Evolutionary conservation across 2,329 filamentous ascomycete genomes (phyloP), one percentile per base, ranked within the genome.

Genomic region (Colletotrichum plurivorum): DNA sequence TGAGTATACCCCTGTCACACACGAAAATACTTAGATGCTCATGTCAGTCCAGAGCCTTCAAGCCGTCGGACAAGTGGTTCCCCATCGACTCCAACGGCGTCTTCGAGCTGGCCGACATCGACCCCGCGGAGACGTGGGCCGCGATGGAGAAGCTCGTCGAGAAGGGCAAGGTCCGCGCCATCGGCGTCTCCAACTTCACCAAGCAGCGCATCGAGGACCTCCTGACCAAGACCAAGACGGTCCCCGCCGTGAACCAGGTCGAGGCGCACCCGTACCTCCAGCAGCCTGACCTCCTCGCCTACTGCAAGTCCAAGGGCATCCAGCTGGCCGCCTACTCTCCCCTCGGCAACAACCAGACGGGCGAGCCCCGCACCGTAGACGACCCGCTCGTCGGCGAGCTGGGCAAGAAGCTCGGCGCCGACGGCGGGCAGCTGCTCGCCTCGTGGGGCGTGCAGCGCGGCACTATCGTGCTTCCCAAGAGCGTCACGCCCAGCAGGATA

Each of bases 251-350:
- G 73, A 92, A 93, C 79, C 90, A 93, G 79, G 89, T 93, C 71
- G 90, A 93, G 77, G 89, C 89, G 59, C 90, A 93, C 77, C 89
- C 90, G 2, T 91, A 91, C 74, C 83, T 93, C 12, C 90, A 92
- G 76, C 90, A 89, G 75, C 80, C 81, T 2, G 82, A 86, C 18
- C 79, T 93, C 31, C 78, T 90, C 8, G 80, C 85, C 15, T 89
- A 86, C 78, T 89, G 86, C 79, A 79, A 85, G 61, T 77, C 83
- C 71, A 87, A 91, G 77, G 83, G 83, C 69, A 91, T 92, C 71
- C 81, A 88, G 69, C 78, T 92, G 54, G 86, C 88, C 73, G 89
- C 89, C 5, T 92, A 92, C 79, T 91, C 88, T 48, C 90, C 90
- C 4, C 85, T 92, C 22, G 90, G 85, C 15, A 88, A 88, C 78